These are phyloP conservation scores for Globisporangium acanthophoron DNA, from an alignment of 352 stramenopile genomes.

Conservation along the genomic window DNA sequence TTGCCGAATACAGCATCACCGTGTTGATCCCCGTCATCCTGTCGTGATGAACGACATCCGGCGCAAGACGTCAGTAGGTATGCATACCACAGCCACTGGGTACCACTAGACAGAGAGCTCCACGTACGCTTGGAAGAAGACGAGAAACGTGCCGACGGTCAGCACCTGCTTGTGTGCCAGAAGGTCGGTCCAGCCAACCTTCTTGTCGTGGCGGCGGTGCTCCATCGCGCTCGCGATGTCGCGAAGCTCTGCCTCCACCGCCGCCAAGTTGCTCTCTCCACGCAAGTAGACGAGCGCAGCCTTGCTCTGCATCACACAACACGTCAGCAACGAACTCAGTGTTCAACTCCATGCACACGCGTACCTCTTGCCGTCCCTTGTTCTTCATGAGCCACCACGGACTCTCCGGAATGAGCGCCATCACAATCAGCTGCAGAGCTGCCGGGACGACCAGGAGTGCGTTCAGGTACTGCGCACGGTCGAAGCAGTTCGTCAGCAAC, in stretches of 20 bases:
- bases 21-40: conserved; percentile 90
- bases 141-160: conserved; percentile 47
- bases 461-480: conserved; percentile 52
- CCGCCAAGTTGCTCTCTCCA: conserved; percentile 18
- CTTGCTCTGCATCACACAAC: conserved; percentile 14
- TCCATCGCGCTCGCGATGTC: conserved; percentile 64
- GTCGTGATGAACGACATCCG: not conserved
- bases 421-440: conserved; percentile 47
- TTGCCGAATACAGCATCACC: conserved; percentile 89
- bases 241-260: conserved; percentile 54
- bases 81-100: no score
- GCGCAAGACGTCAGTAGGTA: no score
- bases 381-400: conserved; percentile 87
- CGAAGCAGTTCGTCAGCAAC: not conserved
- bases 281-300: conserved; percentile 38
- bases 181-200: conserved; percentile 48
- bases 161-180: conserved; percentile 57
- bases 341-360: not conserved
- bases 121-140: conserved; percentile 75
- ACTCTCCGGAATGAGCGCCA: conserved; percentile 75
- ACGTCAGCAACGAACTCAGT: not conserved
- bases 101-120: not conserved
- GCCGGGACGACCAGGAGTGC: conserved; percentile 62
- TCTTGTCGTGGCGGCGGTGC: conserved; percentile 32
- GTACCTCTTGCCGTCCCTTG: conserved; percentile 35